A percentile compares a stretch with the other conserved stretches of the same genome.
phyloP scores from a whole-genome alignment of 805 yeast species.

The Kuraishia cidri region DNA sequence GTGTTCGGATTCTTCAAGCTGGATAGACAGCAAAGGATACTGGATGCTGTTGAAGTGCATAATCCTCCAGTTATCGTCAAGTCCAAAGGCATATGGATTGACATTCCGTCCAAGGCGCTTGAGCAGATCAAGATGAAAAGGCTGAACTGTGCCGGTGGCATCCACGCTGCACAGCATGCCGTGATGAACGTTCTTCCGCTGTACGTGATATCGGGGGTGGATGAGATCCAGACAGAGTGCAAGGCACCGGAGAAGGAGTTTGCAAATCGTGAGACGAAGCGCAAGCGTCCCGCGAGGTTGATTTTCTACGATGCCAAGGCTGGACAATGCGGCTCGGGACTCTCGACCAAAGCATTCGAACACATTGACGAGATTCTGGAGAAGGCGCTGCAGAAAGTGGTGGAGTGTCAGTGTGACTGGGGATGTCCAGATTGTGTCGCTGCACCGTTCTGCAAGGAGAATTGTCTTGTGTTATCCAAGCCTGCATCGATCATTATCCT shows the following conservation, averaged over 20 bases:
- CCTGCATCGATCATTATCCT: slow-evolving; percentile 73
- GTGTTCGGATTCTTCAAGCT: slow-evolving; percentile 94
- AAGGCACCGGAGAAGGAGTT: slow-evolving; percentile 97
- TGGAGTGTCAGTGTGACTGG: slow-evolving; percentile 54
- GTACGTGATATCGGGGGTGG: slow-evolving; percentile 61
- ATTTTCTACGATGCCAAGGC: slow-evolving; percentile 81
- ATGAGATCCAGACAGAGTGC: slow-evolving; percentile 87
- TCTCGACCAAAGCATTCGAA: slow-evolving; percentile 73
- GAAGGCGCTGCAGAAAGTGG: slow-evolving; percentile 49
- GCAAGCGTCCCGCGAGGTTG: slow-evolving; percentile 82
- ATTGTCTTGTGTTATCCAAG: slow-evolving; percentile 75
- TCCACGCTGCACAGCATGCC: slow-evolving; percentile 96
- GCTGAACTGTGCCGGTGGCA: slow-evolving; percentile 76
- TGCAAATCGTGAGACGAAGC: slow-evolving; percentile 57
- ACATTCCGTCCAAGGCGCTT: slow-evolving; percentile 62
- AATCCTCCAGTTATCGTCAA: slow-evolving; percentile 69
- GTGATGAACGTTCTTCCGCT: slow-evolving; percentile 72
- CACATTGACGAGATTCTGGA: slow-evolving; percentile 58
- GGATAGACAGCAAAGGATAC: slow-evolving; percentile 64
- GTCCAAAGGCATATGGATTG: slow-evolving; percentile 89
- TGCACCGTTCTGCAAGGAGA: slow-evolving; percentile 72
- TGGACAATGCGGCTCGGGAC: slow-evolving; percentile 72
- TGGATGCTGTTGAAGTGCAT: slow-evolving; percentile 89
- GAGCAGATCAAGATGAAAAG: slow-evolving; percentile 46
- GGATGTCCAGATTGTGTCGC: slow-evolving; percentile 89